Evolutionary conservation across 2,329 filamentous ascomycete species (phyloP).

Genomic region (Fusarium burgessii): DNA sequence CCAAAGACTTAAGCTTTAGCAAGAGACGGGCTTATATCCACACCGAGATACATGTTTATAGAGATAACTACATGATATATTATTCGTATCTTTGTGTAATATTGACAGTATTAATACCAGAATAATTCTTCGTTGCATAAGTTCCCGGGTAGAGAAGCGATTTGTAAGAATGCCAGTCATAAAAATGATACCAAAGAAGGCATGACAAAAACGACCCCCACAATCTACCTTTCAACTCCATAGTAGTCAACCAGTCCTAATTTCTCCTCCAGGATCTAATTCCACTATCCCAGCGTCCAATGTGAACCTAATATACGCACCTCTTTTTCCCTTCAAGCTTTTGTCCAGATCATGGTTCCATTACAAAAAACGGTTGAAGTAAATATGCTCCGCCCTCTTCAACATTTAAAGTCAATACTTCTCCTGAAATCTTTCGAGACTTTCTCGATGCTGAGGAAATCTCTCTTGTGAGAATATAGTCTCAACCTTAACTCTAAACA

Average conservation of each 20-base stretch:
- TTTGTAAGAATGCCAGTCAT: neutral
- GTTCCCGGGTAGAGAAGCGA: neutral
- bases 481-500: neutral
- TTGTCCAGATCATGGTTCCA: neutral
- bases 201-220: constrained; percentile 14
- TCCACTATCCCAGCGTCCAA: neutral
- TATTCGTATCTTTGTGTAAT: neutral
- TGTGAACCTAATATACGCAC: neutral
- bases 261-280: constrained; percentile 11
- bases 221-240: constrained; percentile 30
- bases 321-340: neutral
- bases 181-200: neutral
- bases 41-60: neutral
- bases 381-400: neutral
- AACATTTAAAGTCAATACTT: constrained; percentile 8
- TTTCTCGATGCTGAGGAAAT: constrained; percentile 9
- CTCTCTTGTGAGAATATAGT: neutral
- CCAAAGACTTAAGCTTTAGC: constrained; percentile 74
- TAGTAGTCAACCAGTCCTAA: constrained; percentile 6
- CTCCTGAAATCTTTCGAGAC: neutral
- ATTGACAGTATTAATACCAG: neutral
- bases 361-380: neutral
- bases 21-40: neutral
- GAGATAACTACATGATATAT: neutral
- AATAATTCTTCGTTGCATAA: neutral